Evolutionary conservation across 768 basidiomycete genomes (phyloP), one percentile per base, ranked within the genome.

Genomic region (Lyophyllum semitale): DNA sequence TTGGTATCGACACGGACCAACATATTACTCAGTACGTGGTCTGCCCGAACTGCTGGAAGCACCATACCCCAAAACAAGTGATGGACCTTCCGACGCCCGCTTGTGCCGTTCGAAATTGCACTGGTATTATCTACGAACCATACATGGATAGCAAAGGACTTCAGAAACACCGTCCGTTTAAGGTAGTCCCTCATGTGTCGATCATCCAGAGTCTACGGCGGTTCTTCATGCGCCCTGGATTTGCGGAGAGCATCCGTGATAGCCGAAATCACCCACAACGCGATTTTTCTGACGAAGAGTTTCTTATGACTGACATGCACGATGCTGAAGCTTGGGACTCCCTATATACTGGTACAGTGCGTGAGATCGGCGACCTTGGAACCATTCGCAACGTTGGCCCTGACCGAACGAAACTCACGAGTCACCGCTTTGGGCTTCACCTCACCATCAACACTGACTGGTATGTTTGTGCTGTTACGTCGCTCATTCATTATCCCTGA

Each of bases 41-140:
- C 15, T 53, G 51, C 33, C 30, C 51, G 11, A 12, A 29, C 15
- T 53, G 51, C 27, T 53, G 51, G 51, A 53, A 53, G 27, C 51
- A 53, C n/a, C 42, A 43, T 30, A 45, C 41, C 6, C 51, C 42
- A n/a, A 13, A 27, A 15, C 25, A 46, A 27, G 12, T 46, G 44
- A 27, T 27, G 6, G 23, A 5, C 25, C 48, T 49, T 49, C 32
- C 7, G 8, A 3, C 30, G 15, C 32, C 18, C 5, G 32, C 33
- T 18, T 49, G 48, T 40, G 20, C 15, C 5, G 15, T 18, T 20
- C 48, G 7, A 6, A 12, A n/a, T 18, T 49, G 48, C 20, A 9
- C 48, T 35, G 48, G 48, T 4, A 23, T 49, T 11, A 49, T 49
- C 2, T 40, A 49, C 18, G 18, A 49, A 17, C 3, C 22, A 8